Conservation (phyloP, 768 basidiomycete genomes). For the Lactarius hengduanensis region DNA sequence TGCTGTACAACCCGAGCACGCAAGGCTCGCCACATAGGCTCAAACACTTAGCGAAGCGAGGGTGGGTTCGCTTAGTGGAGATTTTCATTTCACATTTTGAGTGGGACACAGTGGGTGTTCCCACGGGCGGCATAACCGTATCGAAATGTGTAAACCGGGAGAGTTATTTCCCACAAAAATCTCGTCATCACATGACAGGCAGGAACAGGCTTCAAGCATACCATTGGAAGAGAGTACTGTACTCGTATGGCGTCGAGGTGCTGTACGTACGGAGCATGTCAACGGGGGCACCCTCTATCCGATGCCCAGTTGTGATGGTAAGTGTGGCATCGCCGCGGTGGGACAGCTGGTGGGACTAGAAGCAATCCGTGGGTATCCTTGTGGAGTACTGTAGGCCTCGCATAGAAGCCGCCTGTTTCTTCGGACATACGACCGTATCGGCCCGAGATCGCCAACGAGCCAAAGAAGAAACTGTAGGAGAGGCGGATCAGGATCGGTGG, state of each 20-base stretch:
- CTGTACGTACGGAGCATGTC: background rate
- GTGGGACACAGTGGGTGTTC: background rate
- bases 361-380: background rate
- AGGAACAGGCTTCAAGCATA: background rate
- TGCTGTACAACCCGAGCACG: background rate
- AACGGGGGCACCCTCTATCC: background rate
- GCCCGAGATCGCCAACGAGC: background rate
- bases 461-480: background rate
- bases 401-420: background rate
- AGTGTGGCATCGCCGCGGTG: background rate
- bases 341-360: background rate
- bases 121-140: background rate
- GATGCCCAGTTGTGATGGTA: background rate
- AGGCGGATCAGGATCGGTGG: background rate
- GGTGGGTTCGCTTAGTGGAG: background rate
- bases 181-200: background rate
- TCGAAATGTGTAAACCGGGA: background rate
- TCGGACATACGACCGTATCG: background rate
- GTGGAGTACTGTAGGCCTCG: background rate
- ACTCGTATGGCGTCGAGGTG: background rate
- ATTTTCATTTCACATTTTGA: background rate
- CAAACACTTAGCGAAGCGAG: background rate
- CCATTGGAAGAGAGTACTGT: background rate
- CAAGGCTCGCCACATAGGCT: background rate
- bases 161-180: background rate